phyloP scores from a whole-genome alignment of 2,329 filamentous ascomycete genomes.

The Aspergillus pseudoterreus region DNA sequence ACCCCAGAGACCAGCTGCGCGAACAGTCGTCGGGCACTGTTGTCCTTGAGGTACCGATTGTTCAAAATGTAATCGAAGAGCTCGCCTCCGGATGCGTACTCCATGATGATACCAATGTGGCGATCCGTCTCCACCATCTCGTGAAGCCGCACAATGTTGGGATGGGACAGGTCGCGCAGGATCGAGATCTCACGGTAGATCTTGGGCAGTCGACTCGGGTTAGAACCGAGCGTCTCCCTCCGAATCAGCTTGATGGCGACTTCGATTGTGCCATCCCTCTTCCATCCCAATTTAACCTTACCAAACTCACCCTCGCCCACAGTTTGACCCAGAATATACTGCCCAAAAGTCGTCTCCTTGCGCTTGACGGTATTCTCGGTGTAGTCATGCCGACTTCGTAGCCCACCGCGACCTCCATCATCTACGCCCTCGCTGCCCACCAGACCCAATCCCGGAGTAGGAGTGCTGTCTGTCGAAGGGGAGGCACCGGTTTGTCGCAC shows the following conservation, averaged over 20 bases:
- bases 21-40: conserved; percentile 83
- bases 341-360: conserved; percentile 86
- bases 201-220: conserved; percentile 86
- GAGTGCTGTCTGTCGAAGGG: conserved; percentile 42
- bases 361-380: conserved; percentile 56
- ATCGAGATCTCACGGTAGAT: conserved; percentile 97
- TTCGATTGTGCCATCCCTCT: conserved; percentile 86
- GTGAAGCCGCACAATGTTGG: conserved; percentile 93
- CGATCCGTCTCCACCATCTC: conserved; percentile 98
- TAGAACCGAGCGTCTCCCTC: conserved; percentile 81
- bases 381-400: conserved; percentile 55
- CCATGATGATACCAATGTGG: conserved; percentile 96
- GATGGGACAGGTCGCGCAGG: conserved; percentile 79
- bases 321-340: conserved; percentile 93
- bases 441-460: conserved; percentile 47
- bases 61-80: conserved; percentile 98
- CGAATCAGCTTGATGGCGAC: conserved; percentile 98
- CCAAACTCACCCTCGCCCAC: conserved; percentile 98
- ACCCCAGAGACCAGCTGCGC: conserved; percentile 95
- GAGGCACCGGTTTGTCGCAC: conserved; percentile 64
- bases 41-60: conserved; percentile 92
- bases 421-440: conserved; percentile 51
- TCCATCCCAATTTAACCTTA: conserved; percentile 98
- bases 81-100: conserved; percentile 96
- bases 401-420: conserved; percentile 31